Evolutionary conservation across 805 yeast genomes (phyloP).

Genomic region (Suhomyces canberraensis): DNA sequence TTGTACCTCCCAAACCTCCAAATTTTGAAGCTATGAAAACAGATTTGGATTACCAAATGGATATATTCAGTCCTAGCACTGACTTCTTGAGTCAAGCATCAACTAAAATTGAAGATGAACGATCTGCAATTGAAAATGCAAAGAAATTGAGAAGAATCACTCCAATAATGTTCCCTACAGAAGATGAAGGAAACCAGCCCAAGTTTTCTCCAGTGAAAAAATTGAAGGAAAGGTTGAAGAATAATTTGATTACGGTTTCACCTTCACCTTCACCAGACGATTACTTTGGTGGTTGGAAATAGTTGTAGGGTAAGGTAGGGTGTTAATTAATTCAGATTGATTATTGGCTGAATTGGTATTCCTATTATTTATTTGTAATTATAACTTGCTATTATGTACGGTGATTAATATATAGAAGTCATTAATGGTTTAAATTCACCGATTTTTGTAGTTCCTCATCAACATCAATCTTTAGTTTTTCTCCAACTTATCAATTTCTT

Average conservation of each 20-base stretch:
- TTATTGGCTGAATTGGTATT: too few species aligned
- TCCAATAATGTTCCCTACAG: constrained; percentile 36
- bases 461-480: too few species aligned
- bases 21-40: constrained; percentile 12
- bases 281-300: too few species aligned
- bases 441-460: too few species aligned
- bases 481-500: constrained; percentile 11
- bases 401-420: too few species aligned
- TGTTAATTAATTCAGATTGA: too few species aligned
- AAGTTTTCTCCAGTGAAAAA: constrained; percentile 29
- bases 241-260: background rate
- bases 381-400: background rate
- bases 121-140: constrained; percentile 28
- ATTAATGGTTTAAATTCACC: too few species aligned
- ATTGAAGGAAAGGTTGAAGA: constrained; percentile 21
- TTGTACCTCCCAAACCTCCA: constrained; percentile 23
- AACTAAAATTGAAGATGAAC: constrained; percentile 12
- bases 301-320: too few species aligned
- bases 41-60: background rate
- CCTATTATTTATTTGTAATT: too few species aligned
- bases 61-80: background rate
- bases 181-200: constrained; percentile 22
- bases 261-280: constrained; percentile 1
- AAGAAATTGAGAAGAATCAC: constrained; percentile 31
- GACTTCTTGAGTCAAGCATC: constrained; percentile 4